These are phyloP conservation scores for Mariannaea elegans DNA, from an alignment of 2,329 filamentous ascomycete species.

Conservation along the genomic window DNA sequence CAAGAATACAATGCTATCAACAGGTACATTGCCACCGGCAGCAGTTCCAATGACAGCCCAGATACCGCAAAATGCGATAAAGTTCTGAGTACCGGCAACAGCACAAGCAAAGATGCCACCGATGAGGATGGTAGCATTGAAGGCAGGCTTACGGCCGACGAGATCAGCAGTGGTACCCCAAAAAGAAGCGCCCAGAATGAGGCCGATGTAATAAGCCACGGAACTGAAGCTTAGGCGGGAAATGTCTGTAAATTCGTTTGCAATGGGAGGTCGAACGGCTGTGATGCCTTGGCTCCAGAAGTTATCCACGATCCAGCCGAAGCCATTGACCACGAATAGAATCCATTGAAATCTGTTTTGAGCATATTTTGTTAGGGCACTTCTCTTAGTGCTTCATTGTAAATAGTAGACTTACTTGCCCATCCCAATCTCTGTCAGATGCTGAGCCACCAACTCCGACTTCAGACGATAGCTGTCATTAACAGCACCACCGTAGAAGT, in stretches of 20 bases:
- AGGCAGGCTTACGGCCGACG: slow-evolving; percentile 53
- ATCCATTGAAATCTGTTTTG: slow-evolving; percentile 30
- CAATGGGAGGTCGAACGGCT: slow-evolving; percentile 44
- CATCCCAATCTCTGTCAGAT: slow-evolving; percentile 44
- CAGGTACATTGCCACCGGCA: slow-evolving; percentile 55
- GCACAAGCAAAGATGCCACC: slow-evolving; percentile 64
- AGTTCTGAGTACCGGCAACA: slow-evolving; percentile 66
- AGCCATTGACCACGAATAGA: slow-evolving; percentile 34
- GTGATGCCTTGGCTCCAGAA: slow-evolving; percentile 50
- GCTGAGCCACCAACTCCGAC: slow-evolving; percentile 44
- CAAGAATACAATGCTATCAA: slow-evolving; percentile 59
- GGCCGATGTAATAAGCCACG: slow-evolving; percentile 51
- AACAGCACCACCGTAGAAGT: slow-evolving; percentile 49
- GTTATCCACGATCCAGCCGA: slow-evolving; percentile 39
- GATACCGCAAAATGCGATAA: slow-evolving; percentile 63
- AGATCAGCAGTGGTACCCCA: slow-evolving; percentile 55
- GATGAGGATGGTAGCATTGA: slow-evolving; percentile 55
- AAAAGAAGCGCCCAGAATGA: slow-evolving; percentile 56
- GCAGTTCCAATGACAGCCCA: slow-evolving; percentile 58
- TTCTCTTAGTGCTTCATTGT: too few species aligned
- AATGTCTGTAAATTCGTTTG: slow-evolving; percentile 47
- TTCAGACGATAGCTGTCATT: slow-evolving; percentile 44
- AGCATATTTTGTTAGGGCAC: too few species aligned
- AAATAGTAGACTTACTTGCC: slow-evolving; percentile 50
- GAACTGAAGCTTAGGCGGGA: slow-evolving; percentile 43